A percentile compares a stretch with the other conserved stretches of the same genome.
Evolutionary conservation across 345 rosid genomes (phyloP).

Genomic region (Populus tremula): DNA sequence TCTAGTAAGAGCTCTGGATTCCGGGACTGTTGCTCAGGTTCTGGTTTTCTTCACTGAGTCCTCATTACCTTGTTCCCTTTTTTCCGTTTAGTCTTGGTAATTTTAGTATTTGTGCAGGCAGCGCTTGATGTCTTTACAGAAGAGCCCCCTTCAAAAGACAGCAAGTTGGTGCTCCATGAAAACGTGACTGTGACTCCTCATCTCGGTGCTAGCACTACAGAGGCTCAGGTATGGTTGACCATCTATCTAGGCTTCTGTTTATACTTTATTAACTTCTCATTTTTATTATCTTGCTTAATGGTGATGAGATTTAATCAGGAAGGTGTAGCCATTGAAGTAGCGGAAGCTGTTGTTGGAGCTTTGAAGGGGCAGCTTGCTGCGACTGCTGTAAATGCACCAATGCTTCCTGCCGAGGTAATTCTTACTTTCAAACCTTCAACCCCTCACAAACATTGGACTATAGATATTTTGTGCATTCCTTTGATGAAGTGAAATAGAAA

Average conservation of each 20-base stretch:
- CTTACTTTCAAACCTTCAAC: background rate
- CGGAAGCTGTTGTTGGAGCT: constrained; percentile 24
- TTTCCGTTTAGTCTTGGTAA: background rate
- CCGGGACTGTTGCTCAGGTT: constrained; percentile 28
- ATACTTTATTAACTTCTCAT: background rate
- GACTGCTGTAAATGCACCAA: constrained; percentile 28
- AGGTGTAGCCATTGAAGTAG: constrained; percentile 21
- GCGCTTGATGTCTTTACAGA: constrained; percentile 27
- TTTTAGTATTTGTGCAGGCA: constrained; percentile 16
- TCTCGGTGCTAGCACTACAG: constrained; percentile 27
- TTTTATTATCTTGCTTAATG: background rate
- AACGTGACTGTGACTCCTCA: constrained; percentile 30
- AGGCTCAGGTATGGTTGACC: constrained; percentile 21
- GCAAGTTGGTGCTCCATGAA: constrained; percentile 28
- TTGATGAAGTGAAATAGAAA: background rate
- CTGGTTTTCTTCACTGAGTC: background rate
- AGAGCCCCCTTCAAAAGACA: constrained; percentile 26
- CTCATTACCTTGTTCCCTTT: background rate
- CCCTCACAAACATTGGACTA: background rate
- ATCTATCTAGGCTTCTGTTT: background rate
- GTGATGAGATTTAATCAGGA: constrained; percentile 10
- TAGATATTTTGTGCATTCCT: background rate
- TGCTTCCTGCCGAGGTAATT: constrained; percentile 26
- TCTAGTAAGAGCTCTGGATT: constrained; percentile 28
- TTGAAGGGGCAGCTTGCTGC: constrained; percentile 26